phyloP scores from a whole-genome alignment of 1,139 yeast species.

The Candida sojae region DNA sequence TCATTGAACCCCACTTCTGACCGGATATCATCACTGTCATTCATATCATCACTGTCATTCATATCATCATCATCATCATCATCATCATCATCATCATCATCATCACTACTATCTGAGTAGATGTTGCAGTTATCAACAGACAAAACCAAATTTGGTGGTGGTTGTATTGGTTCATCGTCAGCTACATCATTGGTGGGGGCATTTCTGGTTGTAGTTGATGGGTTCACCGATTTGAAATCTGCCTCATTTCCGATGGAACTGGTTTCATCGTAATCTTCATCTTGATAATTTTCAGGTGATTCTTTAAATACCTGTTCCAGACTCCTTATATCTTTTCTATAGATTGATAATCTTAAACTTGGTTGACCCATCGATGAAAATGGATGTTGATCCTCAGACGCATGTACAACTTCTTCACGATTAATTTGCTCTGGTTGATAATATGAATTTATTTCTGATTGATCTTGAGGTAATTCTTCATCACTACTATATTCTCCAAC shows the following conservation, averaged over 20 bases:
- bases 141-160: constrained; percentile 8
- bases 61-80: constrained; percentile 13
- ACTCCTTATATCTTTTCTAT: not conserved
- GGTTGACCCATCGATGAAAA: not conserved
- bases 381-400: not conserved
- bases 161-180: not conserved
- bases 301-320: not conserved
- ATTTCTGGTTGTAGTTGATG: not conserved
- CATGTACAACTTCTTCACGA: constrained; percentile 10
- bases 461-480: constrained; percentile 16
- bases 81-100: constrained; percentile 12
- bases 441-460: not conserved
- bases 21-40: constrained; percentile 7
- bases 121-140: constrained; percentile 12
- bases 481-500: constrained; percentile 12
- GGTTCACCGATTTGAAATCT: not conserved
- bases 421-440: constrained; percentile 2
- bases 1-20: constrained; percentile 3
- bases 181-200: not conserved
- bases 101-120: constrained; percentile 10
- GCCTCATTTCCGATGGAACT: not conserved
- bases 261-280: not conserved
- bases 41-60: constrained; percentile 20
- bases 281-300: not conserved
- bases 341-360: not conserved